Percentiles rank a stretch among this genome's conserved stretches.
Evolutionary conservation across 177 flowering plant genomes (phyloP).

Genomic region (Vitis hybrid): DNA sequence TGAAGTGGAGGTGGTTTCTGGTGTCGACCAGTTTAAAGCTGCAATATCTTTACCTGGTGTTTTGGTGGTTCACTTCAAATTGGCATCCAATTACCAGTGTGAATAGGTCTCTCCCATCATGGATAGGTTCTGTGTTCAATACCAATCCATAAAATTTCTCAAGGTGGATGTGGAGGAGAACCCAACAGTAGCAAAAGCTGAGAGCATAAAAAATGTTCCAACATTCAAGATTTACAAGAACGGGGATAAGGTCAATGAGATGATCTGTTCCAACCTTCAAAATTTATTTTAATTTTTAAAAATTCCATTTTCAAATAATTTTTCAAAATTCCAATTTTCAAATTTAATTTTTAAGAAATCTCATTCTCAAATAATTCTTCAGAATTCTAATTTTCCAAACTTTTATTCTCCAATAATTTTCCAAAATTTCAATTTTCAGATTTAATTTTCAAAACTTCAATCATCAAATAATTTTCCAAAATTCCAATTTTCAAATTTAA

Average conservation of each 20-base stretch:
- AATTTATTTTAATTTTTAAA: too few species aligned
- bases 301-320: background rate
- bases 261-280: slow-evolving; percentile 26
- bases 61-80: slow-evolving; percentile 67
- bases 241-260: slow-evolving; percentile 35
- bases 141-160: slow-evolving; percentile 35
- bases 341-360: too few species aligned
- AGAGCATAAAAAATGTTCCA: slow-evolving; percentile 33
- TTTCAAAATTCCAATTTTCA: too few species aligned
- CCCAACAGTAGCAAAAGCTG: slow-evolving; percentile 25
- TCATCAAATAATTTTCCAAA: too few species aligned
- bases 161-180: slow-evolving; percentile 45
- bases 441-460: too few species aligned
- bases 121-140: slow-evolving; percentile 27
- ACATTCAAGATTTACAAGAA: slow-evolving; percentile 41
- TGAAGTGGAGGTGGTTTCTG: slow-evolving; percentile 69
- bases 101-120: slow-evolving; percentile 36
- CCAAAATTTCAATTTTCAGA: background rate
- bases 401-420: background rate
- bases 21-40: slow-evolving; percentile 63
- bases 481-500: too few species aligned
- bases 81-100: slow-evolving; percentile 25
- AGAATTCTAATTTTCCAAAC: too few species aligned
- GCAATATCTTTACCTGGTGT: slow-evolving; percentile 77
- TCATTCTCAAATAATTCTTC: too few species aligned